Conservation (phyloP, 108 stramenopile genomes). For the Nitzschia palea region DNA sequence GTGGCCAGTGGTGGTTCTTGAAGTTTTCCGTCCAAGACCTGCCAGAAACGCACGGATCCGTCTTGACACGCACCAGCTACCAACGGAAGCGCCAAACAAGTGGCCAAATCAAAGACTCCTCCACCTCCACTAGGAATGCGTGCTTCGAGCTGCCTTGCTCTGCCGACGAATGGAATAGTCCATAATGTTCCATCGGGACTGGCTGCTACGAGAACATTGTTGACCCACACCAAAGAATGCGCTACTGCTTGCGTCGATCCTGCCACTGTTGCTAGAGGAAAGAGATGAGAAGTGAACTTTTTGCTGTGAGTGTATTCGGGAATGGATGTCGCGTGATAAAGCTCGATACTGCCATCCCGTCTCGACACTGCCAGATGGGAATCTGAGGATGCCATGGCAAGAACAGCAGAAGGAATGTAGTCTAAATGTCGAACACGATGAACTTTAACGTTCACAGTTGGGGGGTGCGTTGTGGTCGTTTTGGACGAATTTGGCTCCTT, state of each 20-base stretch:
- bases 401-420: constrained; percentile 52
- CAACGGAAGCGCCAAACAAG: constrained; percentile 30
- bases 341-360: constrained; percentile 69
- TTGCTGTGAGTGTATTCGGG: not conserved
- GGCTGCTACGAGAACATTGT: constrained; percentile 58
- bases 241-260: constrained; percentile 47
- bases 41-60: constrained; percentile 82
- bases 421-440: constrained; percentile 76
- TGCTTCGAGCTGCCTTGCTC: constrained; percentile 35
- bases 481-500: not conserved
- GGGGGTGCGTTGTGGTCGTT: constrained; percentile 1
- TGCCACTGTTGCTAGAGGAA: constrained; percentile 55
- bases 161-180: constrained; percentile 59
- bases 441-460: constrained; percentile 54
- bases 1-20: constrained; percentile 61
- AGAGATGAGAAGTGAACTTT: constrained; percentile 6
- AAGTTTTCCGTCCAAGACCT: constrained; percentile 13
- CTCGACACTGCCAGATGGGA: constrained; percentile 48
- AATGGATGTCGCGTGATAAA: constrained; percentile 19
- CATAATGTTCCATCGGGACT: constrained; percentile 81
- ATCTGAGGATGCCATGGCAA: constrained; percentile 34
- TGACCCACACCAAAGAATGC: constrained; percentile 29
- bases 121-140: constrained; percentile 77
- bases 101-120: constrained; percentile 66
- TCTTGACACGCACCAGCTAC: constrained; percentile 70